Percentiles rank a stretch among this genome's conserved stretches.
Evolutionary conservation across 371 early-diverging fungal genomes (phyloP).

Genomic region (Rhizomucor pusillus): DNA sequence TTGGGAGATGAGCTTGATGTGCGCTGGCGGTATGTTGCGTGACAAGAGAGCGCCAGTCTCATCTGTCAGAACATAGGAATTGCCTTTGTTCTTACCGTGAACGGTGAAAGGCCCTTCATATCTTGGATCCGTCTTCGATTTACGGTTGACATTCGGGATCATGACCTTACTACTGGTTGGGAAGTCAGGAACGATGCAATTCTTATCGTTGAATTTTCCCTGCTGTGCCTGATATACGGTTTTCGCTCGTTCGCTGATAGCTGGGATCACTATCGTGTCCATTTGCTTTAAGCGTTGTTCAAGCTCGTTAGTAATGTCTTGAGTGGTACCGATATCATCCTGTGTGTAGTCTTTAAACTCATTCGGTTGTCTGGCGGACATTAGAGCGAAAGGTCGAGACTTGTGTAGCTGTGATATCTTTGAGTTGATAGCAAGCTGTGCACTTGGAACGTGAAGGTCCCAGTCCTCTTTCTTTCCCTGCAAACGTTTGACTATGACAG

Average conservation of each 20-base stretch:
- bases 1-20: background rate
- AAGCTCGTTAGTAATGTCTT: too few species aligned
- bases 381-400: slow-evolving; percentile 9
- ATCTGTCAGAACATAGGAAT: background rate
- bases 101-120: background rate
- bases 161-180: too few species aligned
- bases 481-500: slow-evolving; percentile 8
- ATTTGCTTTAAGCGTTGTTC: too few species aligned
- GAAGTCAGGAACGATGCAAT: too few species aligned
- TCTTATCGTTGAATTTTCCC: too few species aligned
- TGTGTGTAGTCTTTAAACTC: slow-evolving; percentile 5
- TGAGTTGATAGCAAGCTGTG: slow-evolving; percentile 10
- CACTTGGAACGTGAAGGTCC: slow-evolving; percentile 12
- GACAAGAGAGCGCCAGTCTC: background rate
- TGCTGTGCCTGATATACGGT: too few species aligned
- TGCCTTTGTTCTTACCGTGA: background rate
- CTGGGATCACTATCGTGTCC: too few species aligned
- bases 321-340: too few species aligned
- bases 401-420: slow-evolving; percentile 2
- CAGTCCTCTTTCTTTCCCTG: slow-evolving; percentile 3
- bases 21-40: background rate
- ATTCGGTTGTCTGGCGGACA: slow-evolving; percentile 20
- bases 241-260: too few species aligned
- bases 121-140: background rate
- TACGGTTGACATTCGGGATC: too few species aligned